phyloP scores from a whole-genome alignment of 257 asterid species.

The Solanum gandarillasii region DNA sequence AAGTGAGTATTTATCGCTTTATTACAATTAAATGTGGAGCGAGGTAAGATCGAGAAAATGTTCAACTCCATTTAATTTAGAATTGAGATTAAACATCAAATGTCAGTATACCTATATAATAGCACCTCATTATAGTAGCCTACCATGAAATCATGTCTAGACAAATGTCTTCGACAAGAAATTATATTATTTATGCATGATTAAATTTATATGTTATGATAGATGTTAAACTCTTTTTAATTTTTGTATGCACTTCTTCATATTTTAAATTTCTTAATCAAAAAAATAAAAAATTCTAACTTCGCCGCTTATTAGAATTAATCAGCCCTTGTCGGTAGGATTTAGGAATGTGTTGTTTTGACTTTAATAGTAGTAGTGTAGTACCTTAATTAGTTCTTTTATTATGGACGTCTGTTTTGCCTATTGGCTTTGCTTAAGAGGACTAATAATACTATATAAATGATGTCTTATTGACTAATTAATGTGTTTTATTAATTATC shows the following conservation, averaged over 20 bases:
- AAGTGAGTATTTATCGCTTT: not conserved
- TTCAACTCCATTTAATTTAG: not conserved
- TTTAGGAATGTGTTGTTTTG: not conserved
- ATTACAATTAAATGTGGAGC: not conserved
- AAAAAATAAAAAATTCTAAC: fast-evolving
- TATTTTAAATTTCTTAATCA: not conserved
- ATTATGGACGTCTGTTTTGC: not conserved
- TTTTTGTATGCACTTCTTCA: not conserved
- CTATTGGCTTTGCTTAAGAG: not conserved
- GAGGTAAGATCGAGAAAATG: not conserved
- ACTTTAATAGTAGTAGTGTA: not conserved
- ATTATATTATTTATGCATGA: not conserved
- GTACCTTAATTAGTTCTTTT: not conserved
- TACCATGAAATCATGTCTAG: not conserved
- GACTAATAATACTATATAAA: not conserved
- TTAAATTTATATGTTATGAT: not conserved
- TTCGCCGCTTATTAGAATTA: not conserved
- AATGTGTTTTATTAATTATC: not conserved
- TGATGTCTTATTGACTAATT: not conserved
- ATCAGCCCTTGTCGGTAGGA: not conserved
- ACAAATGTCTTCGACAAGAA: not conserved
- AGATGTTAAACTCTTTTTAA: not conserved
- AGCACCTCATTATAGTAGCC: not conserved
- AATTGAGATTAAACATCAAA: not conserved
- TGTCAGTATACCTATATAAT: not conserved